Percentiles rank a stretch among this genome's conserved stretches.
These are phyloP conservation scores for Sphaerulina musiva DNA, from an alignment of 2,329 filamentous ascomycete genomes.

Conservation along the genomic window DNA sequence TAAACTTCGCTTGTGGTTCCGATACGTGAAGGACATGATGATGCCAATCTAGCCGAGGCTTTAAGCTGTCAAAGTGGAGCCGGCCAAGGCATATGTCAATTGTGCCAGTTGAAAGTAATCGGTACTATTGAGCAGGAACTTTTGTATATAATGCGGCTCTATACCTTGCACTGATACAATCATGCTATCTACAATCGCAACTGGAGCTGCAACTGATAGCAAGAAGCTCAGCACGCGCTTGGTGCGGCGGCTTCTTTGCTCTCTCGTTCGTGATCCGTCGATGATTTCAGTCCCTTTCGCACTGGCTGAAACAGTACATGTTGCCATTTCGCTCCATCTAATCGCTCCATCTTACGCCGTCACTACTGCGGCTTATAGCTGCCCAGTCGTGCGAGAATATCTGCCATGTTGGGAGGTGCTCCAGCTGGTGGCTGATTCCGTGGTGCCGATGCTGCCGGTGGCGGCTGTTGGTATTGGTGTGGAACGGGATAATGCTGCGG, in stretches of 20 bases:
- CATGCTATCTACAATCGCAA: no score
- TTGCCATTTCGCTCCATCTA: neutral
- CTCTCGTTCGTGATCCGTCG: no score
- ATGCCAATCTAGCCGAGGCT: neutral
- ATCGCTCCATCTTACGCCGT: neutral
- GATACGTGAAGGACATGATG: neutral
- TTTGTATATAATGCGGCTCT: neutral
- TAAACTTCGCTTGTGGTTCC: neutral
- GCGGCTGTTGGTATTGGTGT: conserved; percentile 17
- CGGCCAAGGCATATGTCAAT: neutral
- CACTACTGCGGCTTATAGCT: conserved; percentile 29
- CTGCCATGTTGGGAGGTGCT: conserved; percentile 57
- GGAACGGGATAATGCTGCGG: neutral
- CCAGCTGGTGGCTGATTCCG: conserved; percentile 35
- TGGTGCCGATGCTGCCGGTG: conserved; percentile 25
- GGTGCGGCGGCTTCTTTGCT: no score
- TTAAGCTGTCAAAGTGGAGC: neutral
- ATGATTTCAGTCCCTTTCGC: no score
- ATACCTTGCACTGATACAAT: neutral
- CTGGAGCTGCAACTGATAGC: no score
- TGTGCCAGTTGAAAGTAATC: no score
- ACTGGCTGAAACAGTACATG: neutral
- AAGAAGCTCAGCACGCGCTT: no score
- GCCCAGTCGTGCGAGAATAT: conserved; percentile 68
- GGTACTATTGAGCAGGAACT: neutral